Evolutionary conservation across 257 asterid genomes (phyloP), one percentile per base, ranked within the genome.

Genomic region (Leonotis leonurus): DNA sequence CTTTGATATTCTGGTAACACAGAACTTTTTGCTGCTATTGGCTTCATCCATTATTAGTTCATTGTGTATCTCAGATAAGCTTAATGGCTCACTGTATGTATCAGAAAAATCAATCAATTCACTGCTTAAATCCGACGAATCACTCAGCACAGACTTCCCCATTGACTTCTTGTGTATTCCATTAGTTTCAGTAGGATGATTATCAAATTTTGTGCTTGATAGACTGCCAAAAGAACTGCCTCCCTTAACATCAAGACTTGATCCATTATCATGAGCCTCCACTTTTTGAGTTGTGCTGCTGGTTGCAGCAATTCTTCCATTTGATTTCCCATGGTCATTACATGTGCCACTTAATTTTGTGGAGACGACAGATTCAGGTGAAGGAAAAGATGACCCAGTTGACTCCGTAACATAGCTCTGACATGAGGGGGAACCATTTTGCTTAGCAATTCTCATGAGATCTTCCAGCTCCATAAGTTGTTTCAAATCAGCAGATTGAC

Each of bases 381-480:
- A 73, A 62, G 72, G 45, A 12, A 39, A 51, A 57, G 81, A 67
- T 24, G 75, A 69, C 50, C 49, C 74, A 58, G 94, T 60, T 64
- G 85, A 72, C 77, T 73, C 84, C 49, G 27, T 46, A 58, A 35
- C 56, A 70, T 44, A 57, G 59, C 67, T 65, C 70, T 73, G 67
- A 29, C 55, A 57, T 27, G 71, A 65, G 67, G 41, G 36, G 65
- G 81, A 50, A 65, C 35, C 71, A 80, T 76, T 76, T 74, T 74
- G 73, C 61, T 73, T 90, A 51, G 86, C 87, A 60, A 44, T 30
- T 44, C 63, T 78, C 70, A 92, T 62, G 67, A 92, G 93, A 63
- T 90, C 89, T 68, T 83, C 96, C 73, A 90, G 79, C 89, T 90
- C 96, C 80, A 90, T 70, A 32, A 90, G 81, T 59, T 81, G 95